A percentile compares a stretch with the other conserved stretches of the same genome.
phyloP scores from a whole-genome alignment of 2,329 filamentous ascomycete species.

The Curvularia sp. region DNA sequence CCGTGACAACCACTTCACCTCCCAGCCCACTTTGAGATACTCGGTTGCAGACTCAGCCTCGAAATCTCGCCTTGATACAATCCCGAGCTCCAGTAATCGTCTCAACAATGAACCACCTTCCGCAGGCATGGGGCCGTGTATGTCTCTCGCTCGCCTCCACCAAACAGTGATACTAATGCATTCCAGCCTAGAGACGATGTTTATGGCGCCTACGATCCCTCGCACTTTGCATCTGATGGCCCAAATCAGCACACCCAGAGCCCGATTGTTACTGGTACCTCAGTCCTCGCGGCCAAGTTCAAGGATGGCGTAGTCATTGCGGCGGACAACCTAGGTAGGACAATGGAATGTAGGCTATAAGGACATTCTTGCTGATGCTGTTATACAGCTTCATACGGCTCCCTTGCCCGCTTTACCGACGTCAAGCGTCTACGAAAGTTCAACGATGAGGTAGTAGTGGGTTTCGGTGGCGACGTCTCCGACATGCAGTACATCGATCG shows the following conservation, averaged over 20 bases:
- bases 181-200: constrained; percentile 91
- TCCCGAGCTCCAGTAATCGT: constrained; percentile 4
- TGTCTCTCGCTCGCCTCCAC: constrained; percentile 35
- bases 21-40: constrained; percentile 21
- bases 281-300: constrained; percentile 93
- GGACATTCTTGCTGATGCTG: constrained; percentile 15
- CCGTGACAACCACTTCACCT: constrained; percentile 32
- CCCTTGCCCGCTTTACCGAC: constrained; percentile 91
- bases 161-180: constrained; percentile 32
- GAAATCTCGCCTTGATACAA: constrained; percentile 1
- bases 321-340: constrained; percentile 89
- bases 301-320: constrained; percentile 96
- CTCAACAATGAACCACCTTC: constrained; percentile 68
- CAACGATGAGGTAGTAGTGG: constrained; percentile 81
- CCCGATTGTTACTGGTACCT: constrained; percentile 95
- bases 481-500: constrained; percentile 99
- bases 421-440: constrained; percentile 94
- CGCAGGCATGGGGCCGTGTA: constrained; percentile 71
- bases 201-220: constrained; percentile 90
- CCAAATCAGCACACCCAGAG: constrained; percentile 84
- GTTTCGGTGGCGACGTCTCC: constrained; percentile 95
- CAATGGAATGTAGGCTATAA: not conserved
- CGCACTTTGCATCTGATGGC: constrained; percentile 75
- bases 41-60: constrained; percentile 3
- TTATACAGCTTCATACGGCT: constrained; percentile 87